Percentiles rank a stretch among this genome's conserved stretches.
phyloP scores from a whole-genome alignment of 2,329 filamentous ascomycete species.

The Colletotrichum camelliae region DNA sequence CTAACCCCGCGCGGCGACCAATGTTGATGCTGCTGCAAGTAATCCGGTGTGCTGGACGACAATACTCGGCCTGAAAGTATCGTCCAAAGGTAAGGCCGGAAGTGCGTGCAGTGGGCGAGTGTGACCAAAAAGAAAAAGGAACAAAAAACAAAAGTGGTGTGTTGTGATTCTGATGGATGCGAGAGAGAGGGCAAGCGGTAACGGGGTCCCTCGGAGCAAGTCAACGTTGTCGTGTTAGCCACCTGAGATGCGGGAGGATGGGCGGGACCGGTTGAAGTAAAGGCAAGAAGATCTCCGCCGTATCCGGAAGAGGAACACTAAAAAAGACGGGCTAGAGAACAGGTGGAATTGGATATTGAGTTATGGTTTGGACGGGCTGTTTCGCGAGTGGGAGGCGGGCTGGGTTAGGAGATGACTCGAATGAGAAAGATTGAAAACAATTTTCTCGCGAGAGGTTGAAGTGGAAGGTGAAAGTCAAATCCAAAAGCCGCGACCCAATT shows the following conservation, averaged over 20 bases:
- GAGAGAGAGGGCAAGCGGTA: not conserved
- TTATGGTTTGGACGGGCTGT: conserved; percentile 12
- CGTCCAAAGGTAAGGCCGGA: not conserved
- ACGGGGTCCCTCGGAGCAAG: not conserved
- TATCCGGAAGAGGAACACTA: not conserved
- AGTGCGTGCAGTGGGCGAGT: not conserved
- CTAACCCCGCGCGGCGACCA: not conserved
- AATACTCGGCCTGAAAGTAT: not conserved
- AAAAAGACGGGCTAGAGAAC: not conserved
- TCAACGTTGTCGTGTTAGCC: not conserved
- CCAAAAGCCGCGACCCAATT: not conserved
- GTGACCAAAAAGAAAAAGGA: not conserved
- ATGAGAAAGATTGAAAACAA: not conserved
- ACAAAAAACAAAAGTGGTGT: not conserved
- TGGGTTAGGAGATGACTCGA: not conserved
- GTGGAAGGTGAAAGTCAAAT: not conserved
- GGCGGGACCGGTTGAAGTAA: not conserved
- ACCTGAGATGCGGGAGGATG: not conserved
- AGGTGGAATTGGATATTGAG: not conserved
- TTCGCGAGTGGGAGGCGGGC: not conserved
- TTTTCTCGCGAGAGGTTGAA: not conserved
- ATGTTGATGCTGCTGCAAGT: not conserved
- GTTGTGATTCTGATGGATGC: not conserved
- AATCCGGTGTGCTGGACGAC: not conserved
- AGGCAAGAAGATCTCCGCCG: not conserved